Evolutionary conservation across 345 rosid species (phyloP), one percentile per base, ranked within the genome.

Genomic region (Corymbia maculata): DNA sequence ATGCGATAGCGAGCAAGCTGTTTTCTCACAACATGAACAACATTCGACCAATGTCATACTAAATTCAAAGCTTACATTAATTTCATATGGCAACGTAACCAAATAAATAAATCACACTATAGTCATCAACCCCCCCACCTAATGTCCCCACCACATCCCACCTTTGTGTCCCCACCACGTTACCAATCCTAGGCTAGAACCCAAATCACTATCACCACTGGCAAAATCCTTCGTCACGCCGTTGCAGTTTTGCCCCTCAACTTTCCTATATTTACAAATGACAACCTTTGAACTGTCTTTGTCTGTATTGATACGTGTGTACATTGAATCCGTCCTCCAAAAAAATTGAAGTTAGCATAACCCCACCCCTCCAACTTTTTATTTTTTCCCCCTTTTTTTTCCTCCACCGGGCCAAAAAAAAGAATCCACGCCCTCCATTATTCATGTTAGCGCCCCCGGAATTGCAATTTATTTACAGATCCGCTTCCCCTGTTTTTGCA

Each of bases 391-490:
- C 79, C 59, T 9, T 3, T 4, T 30, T 16, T 16, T 32, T 17
- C 3, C 84, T 10, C 47, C 49, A 44, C 28, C 28, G 49, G 42
- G 14, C 75, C 49, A 10, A 26, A 42, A 42, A 42, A 75, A 75
- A 19, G 22, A 75, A 70, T 70, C 82, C 82, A 70, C 82, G 47
- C 82, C 82, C 47, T 70, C 47, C 82, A 70, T 70, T 70, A 17
- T 70, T 17, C 75, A 17, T 9, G 82, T 75, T 75, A 75, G 84
- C 90, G 88, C 90, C 92, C 89, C 87, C 93, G 89, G 89, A 92
- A 89, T 86, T 86, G 86, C 79, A 89, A 19, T 42, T 36, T 93
- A 94, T 92, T 91, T 92, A 94, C 93, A 93, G 85, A 89, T 55
- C 89, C 47, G 85, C 91, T 89, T 89, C 85, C 68, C 14, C 68